These are phyloP conservation scores for Fusarium sp. DNA, from an alignment of 2,329 filamentous ascomycete species.

Conservation along the genomic window DNA sequence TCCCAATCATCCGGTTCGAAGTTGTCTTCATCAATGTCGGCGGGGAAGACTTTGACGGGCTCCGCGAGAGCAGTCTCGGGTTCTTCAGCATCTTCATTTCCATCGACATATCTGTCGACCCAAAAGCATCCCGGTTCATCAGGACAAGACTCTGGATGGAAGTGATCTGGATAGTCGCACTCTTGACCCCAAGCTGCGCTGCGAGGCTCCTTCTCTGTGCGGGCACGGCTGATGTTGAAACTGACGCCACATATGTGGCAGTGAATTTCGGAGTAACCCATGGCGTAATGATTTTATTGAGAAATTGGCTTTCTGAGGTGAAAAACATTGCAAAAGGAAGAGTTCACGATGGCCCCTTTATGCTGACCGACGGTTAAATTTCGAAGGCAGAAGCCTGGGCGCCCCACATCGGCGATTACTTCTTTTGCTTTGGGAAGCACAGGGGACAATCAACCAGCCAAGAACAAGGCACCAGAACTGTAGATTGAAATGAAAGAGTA, in stretches of 20 bases:
- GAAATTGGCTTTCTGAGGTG: background rate
- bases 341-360: background rate
- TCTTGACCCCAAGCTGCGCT: conserved; percentile 26
- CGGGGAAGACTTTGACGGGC: background rate
- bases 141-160: background rate
- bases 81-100: background rate
- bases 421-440: background rate
- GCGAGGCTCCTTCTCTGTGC: conserved; percentile 34
- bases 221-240: conserved; percentile 44
- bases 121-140: conserved; percentile 12
- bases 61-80: background rate
- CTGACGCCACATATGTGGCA: conserved; percentile 46
- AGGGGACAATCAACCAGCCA: background rate
- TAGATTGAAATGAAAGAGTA: background rate
- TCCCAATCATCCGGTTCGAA: conserved; percentile 15
- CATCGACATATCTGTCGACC: background rate
- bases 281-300: background rate
- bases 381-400: background rate
- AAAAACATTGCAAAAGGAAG: background rate
- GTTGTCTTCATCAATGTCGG: background rate
- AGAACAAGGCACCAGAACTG: background rate
- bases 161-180: background rate
- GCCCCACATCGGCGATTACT: background rate
- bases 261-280: conserved; percentile 29
- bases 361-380: conserved; percentile 1